These are phyloP conservation scores for Ambrosia artemisiifolia DNA, from an alignment of 129 eudicot genomes.

Conservation along the genomic window DNA sequence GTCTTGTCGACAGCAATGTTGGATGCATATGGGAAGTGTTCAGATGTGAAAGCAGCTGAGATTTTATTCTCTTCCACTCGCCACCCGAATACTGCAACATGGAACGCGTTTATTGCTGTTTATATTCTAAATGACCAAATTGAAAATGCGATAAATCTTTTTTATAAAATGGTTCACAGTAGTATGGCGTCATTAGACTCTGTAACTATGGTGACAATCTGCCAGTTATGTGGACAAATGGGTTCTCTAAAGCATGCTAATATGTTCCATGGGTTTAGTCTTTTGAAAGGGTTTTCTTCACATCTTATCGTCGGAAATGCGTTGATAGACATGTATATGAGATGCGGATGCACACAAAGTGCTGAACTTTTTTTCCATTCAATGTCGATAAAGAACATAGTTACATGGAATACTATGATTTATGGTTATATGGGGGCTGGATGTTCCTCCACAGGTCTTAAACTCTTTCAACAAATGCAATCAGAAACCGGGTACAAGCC, in stretches of 20 bases:
- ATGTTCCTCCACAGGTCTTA: slow-evolving; percentile 20
- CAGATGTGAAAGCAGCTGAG: slow-evolving; percentile 35
- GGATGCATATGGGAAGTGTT: slow-evolving; percentile 52
- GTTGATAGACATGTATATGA: slow-evolving; percentile 42
- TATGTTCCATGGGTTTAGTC: slow-evolving; percentile 36
- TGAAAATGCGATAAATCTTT: slow-evolving; percentile 29
- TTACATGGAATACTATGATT: slow-evolving; percentile 52
- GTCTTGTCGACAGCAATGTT: slow-evolving; percentile 40
- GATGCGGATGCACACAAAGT: slow-evolving; percentile 29
- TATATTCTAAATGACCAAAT: slow-evolving; percentile 23
- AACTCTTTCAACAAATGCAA: slow-evolving; percentile 36
- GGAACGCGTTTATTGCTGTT: slow-evolving; percentile 38
- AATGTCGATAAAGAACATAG: slow-evolving; percentile 33
- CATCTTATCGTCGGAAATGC: slow-evolving; percentile 40
- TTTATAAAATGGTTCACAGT: slow-evolving; percentile 27
- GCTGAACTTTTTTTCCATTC: slow-evolving; percentile 27
- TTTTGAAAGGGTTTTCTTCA: slow-evolving; percentile 38
- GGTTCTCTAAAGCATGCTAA: slow-evolving; percentile 27
- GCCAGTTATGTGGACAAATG: slow-evolving; percentile 35
- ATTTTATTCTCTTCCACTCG: slow-evolving; percentile 24
- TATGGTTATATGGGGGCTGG: slow-evolving; percentile 29
- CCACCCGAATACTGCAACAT: slow-evolving; percentile 33
- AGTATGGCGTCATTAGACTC: slow-evolving; percentile 22
- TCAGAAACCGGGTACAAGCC: slow-evolving; percentile 19
- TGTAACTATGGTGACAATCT: slow-evolving; percentile 30